A percentile compares a stretch with the other conserved stretches of the same genome.
Evolutionary conservation across 2,329 filamentous ascomycete genomes (phyloP).

Genomic region (Colletotrichum scovillei): DNA sequence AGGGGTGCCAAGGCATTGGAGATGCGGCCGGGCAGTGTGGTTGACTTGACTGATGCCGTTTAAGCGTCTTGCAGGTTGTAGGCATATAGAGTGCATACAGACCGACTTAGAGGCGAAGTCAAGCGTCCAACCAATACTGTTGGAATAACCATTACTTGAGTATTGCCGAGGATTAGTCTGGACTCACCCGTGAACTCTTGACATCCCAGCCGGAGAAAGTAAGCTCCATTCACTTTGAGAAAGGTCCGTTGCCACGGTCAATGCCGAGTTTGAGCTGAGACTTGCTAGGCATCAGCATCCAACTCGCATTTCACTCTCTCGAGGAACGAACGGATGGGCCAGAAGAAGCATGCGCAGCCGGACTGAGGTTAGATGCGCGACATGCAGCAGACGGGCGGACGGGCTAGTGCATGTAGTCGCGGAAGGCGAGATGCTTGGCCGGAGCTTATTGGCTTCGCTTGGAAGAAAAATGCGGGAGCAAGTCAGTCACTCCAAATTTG

Average conservation of each 20-base stretch:
- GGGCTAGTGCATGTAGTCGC: slow-evolving; percentile 15
- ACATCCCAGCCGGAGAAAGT: neutral
- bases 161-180: neutral
- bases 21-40: slow-evolving; percentile 11
- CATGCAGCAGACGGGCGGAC: slow-evolving; percentile 15
- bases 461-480: neutral
- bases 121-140: neutral
- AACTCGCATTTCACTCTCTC: neutral
- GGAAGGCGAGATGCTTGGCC: slow-evolving; percentile 6
- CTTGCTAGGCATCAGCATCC: neutral
- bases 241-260: neutral
- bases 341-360: slow-evolving; percentile 16
- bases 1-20: slow-evolving; percentile 52
- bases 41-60: slow-evolving; percentile 14
- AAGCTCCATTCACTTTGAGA: too few relatives aligned
- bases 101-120: neutral
- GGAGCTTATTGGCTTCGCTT: slow-evolving; percentile 16
- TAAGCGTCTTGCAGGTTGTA: neutral
- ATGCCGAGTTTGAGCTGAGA: neutral
- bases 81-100: neutral
- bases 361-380: slow-evolving; percentile 1
- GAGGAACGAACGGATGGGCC: neutral
- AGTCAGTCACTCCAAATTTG: neutral
- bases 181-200: neutral
- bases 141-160: neutral